A percentile compares a stretch with the other conserved stretches of the same genome.
Evolutionary conservation across 192 early-diverging fungal species (phyloP).

Genomic region (Diversispora eburnea): DNA sequence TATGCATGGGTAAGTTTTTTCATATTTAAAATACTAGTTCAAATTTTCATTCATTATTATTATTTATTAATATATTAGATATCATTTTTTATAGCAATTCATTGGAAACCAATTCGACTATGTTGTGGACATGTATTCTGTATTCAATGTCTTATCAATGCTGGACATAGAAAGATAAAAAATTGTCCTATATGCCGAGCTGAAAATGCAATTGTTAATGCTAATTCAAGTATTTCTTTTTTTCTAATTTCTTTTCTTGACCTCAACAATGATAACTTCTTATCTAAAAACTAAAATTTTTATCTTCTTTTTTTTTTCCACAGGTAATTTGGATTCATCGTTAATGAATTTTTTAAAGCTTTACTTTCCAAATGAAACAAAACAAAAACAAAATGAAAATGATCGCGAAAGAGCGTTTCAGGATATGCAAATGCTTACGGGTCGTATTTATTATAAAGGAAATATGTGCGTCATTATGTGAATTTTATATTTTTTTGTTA

Average conservation of each 20-base stretch:
- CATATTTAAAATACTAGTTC: background rate
- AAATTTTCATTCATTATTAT: constrained; percentile 2
- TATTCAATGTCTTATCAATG: constrained; percentile 75
- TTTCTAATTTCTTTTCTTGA: background rate
- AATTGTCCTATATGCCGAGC: constrained; percentile 75
- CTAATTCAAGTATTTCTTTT: constrained; percentile 37
- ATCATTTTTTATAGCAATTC: constrained; percentile 43
- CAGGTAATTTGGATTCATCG: constrained; percentile 55
- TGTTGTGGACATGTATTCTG: constrained; percentile 76
- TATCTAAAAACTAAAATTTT: constrained; percentile 4
- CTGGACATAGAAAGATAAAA: constrained; percentile 55
- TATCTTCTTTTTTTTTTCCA: background rate
- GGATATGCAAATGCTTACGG: constrained; percentile 56
- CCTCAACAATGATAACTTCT: too few species aligned
- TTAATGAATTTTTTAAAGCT: constrained; percentile 70
- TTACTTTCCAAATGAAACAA: constrained; percentile 77
- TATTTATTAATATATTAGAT: background rate
- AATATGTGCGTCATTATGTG: too few species aligned
- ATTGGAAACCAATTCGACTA: constrained; percentile 76
- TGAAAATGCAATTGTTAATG: constrained; percentile 55
- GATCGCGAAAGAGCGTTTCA: constrained; percentile 61
- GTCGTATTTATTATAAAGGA: background rate
- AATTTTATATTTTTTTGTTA: too few species aligned
- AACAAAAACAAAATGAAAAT: constrained; percentile 63
- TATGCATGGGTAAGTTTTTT: constrained; percentile 58